Percentiles rank a stretch among this genome's conserved stretches.
Evolutionary conservation across 768 basidiomycete genomes (phyloP).

Genomic region (Pleurotus tuber-regium): DNA sequence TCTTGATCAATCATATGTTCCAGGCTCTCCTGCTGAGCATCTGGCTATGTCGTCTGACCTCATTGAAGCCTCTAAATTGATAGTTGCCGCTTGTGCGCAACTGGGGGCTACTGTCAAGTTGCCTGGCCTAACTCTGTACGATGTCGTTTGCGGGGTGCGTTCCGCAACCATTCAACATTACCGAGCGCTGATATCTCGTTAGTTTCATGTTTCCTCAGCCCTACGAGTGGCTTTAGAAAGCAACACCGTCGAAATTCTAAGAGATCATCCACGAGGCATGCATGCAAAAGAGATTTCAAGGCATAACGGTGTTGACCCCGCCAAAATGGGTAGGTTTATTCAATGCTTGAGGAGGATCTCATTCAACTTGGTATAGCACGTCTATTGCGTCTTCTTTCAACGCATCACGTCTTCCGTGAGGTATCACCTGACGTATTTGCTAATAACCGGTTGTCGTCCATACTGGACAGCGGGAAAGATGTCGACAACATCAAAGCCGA

Average conservation of each 20-base stretch:
- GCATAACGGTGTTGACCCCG: constrained; percentile 23
- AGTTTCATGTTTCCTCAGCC: constrained; percentile 6
- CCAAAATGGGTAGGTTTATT: constrained; percentile 27
- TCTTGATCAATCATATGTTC: constrained; percentile 24
- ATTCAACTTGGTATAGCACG: constrained; percentile 21
- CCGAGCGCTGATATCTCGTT: constrained; percentile 16
- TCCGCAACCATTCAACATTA: not conserved
- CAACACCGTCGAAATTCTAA: constrained; percentile 3
- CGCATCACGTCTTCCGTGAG: constrained; percentile 34
- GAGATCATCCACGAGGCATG: constrained; percentile 21
- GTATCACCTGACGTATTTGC: constrained; percentile 29
- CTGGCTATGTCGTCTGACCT: constrained; percentile 14
- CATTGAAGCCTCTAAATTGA: constrained; percentile 13
- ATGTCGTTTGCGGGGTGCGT: constrained; percentile 4
- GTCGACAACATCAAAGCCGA: constrained; percentile 24
- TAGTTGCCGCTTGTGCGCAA: constrained; percentile 26
- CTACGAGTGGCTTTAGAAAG: constrained; percentile 12
- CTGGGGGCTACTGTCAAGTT: constrained; percentile 14
- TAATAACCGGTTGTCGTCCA: constrained; percentile 32
- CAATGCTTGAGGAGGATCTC: not conserved
- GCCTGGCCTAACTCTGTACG: constrained; percentile 11
- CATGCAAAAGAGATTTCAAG: constrained; percentile 33
- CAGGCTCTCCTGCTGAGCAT: constrained; percentile 17
- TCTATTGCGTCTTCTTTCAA: constrained; percentile 31
- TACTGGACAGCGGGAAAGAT: constrained; percentile 27